Evolutionary conservation across 345 rosid genomes (phyloP), one percentile per base, ranked within the genome.

Genomic region (Lepidium sativum): DNA sequence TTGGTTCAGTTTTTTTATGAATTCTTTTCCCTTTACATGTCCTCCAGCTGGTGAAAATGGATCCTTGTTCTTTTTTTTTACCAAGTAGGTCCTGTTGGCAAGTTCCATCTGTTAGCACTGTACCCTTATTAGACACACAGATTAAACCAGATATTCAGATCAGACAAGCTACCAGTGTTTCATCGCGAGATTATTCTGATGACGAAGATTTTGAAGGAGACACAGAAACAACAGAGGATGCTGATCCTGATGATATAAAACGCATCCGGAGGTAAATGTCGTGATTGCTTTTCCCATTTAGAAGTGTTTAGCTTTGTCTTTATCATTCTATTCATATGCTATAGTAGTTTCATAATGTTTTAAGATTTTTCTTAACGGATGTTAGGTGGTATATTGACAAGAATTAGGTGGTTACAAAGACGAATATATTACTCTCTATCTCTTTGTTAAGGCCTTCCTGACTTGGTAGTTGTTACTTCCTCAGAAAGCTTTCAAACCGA

Each of bases 401-500:
- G 55, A 13, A 17, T 2, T 20, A 23, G 25, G 25, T 23, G n/a
- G n/a, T n/a, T n/a, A 23, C 25, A 2, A 23, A 23, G 25, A 23
- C 25, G 25, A 23, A 23, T 2, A 4, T 23, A 23, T 2, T 23
- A 23, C 0, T 23, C 25, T 23, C 25, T 23, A 23, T 23, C 4
- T 23, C 25, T 23, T 29, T n/a, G n/a, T 3, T 1, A 29, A 48
- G 65, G 35, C 31, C 29, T 18, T 58, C 48, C 20, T 56, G 39
- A 47, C 49, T 38, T 16, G 23, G 12, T 32, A 6, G 18, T 6
- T 60, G 52, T 54, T 73, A n/a, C n/a, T 44, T n/a, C 20, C 20
- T 75, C 25, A 94, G 99, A 89, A 94, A 86, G 97, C 83, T 70
- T 78, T 94, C 99, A 61, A 94, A 94, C 85, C 86, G 96, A 66